Evolutionary conservation across 2,329 filamentous ascomycete species (phyloP), one percentile per base, ranked within the genome.

Genomic region (Ophiognomonia clavigignenti-juglandacearum): DNA sequence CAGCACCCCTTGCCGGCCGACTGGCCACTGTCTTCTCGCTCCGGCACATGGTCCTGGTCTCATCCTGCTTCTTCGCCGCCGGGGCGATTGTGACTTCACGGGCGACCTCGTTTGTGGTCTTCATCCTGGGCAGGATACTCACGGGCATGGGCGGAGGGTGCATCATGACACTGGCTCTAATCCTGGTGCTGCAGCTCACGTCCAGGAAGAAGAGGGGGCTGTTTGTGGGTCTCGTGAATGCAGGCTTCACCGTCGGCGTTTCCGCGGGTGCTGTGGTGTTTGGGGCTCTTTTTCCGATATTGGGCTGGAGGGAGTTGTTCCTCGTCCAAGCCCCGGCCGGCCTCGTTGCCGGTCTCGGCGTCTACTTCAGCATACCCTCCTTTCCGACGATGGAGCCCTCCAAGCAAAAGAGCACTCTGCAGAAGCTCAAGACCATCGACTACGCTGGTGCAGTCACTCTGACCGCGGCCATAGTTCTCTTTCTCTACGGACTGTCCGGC

Each of bases 1-100:
- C 86, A 11, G 78, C 83, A 0, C 87, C 88, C 1, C 64, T 95
- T 2, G 75, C 80, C 32, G 88, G 88, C 6, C 81, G 87, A 16
- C 69, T 95, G 1, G 80, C 83, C 38, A 80, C 83, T 56, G 80
- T 93, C 20, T 92, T 95, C 63, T 80, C 83, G 0, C 79, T 86
- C 0, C 73, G 83, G 20, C 59, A 71, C 19, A 84, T 86, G 58
- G 74, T 90, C 45, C 70, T 88, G 22, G 73, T 71, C 9, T 76
- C 85, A 1, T 77, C 83, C 4, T 49, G 77, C 0, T 64, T 70
- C 40, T 70, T 91, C 37, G 71, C 78, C 3, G 48, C 77, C 1
- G 88, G 88, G 1, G 76, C 79, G 2, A 57, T 86, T 4, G 59
- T 88, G n/a, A 83, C 84, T 0, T 78, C 84, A 1, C 68, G 71